Evolutionary conservation across 495 filamentous ascomycete species (phyloP).

Genomic region (Neurospora tetraspora): DNA sequence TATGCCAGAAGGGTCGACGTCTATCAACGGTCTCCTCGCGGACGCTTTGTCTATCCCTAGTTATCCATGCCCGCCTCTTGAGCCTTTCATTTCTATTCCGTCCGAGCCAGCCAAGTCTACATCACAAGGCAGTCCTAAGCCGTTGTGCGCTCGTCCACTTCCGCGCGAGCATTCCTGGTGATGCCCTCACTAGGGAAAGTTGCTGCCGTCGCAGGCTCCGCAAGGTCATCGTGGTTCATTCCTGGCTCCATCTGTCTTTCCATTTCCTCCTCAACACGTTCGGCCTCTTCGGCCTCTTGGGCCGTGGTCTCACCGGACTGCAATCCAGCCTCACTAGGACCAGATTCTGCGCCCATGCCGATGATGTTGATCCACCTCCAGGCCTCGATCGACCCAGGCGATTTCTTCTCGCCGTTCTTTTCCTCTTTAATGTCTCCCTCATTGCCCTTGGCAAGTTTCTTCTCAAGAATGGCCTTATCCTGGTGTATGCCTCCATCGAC

Average conservation of each 20-base stretch:
- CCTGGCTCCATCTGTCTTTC: constrained; percentile 30
- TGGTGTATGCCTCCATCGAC: constrained; percentile 13
- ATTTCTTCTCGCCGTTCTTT: constrained; percentile 7
- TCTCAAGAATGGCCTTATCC: constrained; percentile 30
- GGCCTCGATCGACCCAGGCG: constrained; percentile 6
- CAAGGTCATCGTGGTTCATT: not conserved
- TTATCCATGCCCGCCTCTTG: not conserved
- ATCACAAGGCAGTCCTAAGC: not conserved
- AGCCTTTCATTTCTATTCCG: not conserved
- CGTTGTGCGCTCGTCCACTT: not conserved
- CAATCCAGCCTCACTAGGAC: constrained; percentile 14
- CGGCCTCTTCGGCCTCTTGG: constrained; percentile 11
- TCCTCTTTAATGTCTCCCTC: not conserved
- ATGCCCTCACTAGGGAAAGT: not conserved
- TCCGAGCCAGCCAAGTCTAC: not conserved
- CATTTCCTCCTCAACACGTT: constrained; percentile 29
- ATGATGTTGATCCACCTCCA: constrained; percentile 35
- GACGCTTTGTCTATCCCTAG: not conserved
- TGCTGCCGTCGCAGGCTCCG: not conserved
- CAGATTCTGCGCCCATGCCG: constrained; percentile 25
- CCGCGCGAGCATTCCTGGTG: not conserved
- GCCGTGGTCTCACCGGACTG: not conserved
- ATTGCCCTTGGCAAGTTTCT: not conserved
- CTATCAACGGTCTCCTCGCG: not conserved
- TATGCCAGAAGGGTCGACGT: not conserved